A percentile compares a stretch with the other conserved stretches of the same genome.
Evolutionary conservation across 2,329 filamentous ascomycete genomes (phyloP).

Genomic region (Microsporum ferrugineum): DNA sequence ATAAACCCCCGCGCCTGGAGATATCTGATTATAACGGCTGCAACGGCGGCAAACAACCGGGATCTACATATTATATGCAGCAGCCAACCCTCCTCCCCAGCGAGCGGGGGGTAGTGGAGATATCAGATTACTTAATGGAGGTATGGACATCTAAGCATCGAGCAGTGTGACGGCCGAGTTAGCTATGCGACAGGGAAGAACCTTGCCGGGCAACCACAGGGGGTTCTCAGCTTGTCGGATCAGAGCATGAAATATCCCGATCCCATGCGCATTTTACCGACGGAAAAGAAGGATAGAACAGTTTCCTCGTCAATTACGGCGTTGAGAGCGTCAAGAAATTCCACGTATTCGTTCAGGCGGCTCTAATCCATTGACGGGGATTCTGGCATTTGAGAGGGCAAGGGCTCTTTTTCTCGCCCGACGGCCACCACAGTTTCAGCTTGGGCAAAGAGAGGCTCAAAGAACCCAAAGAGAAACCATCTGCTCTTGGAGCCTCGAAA

Average conservation of each 20-base stretch:
- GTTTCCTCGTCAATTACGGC: background rate
- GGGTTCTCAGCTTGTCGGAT: background rate
- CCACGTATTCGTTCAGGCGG: background rate
- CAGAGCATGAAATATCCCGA: background rate
- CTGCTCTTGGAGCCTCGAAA: too few species aligned
- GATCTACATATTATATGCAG: background rate
- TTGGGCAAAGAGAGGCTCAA: too few species aligned
- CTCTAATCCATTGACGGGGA: background rate
- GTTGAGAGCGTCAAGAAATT: background rate
- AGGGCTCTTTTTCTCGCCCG: too few species aligned
- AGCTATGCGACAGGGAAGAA: background rate
- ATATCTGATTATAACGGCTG: background rate
- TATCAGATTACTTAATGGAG: background rate
- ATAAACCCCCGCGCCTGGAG: background rate
- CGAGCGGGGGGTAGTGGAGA: background rate
- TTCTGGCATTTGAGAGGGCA: too few species aligned
- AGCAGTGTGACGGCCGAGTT: background rate
- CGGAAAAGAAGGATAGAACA: background rate
- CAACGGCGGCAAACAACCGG: background rate
- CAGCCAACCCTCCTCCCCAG: background rate
- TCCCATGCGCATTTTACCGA: slow-evolving; percentile 2
- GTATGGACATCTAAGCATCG: background rate
- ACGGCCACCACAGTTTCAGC: too few species aligned
- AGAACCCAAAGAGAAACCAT: too few species aligned
- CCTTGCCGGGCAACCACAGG: background rate